Conservation (phyloP, 495 filamentous ascomycete species). For the Saxophila tyrrhenica region DNA sequence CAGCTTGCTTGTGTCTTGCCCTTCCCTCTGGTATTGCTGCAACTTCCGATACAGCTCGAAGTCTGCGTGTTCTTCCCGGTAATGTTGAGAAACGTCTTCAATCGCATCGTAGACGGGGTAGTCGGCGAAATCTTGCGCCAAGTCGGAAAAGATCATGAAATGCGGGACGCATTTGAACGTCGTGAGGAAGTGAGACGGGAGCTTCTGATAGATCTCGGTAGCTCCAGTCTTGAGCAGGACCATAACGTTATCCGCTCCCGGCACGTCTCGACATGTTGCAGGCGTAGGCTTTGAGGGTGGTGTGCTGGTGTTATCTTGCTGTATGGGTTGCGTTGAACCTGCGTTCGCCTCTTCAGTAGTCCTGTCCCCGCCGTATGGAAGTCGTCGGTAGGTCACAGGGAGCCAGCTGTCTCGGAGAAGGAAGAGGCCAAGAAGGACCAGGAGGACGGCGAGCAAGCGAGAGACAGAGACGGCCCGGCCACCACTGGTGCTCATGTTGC, state of each 20-base stretch:
- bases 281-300: background rate
- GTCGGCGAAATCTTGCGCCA: slow-evolving; percentile 38
- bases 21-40: slow-evolving; percentile 30
- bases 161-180: slow-evolving; percentile 43
- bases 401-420: slow-evolving; percentile 16
- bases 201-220: slow-evolving; percentile 26
- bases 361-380: background rate
- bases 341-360: background rate
- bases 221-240: slow-evolving; percentile 30
- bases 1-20: slow-evolving; percentile 34
- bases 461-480: slow-evolving; percentile 1
- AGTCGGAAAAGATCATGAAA: slow-evolving; percentile 47
- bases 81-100: slow-evolving; percentile 29
- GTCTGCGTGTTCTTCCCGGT: slow-evolving; percentile 33
- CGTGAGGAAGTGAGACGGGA: slow-evolving; percentile 37
- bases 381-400: background rate
- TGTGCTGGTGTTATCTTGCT: background rate
- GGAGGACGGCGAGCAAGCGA: slow-evolving; percentile 6
- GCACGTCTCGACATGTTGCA: background rate
- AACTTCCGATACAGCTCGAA: slow-evolving; percentile 45
- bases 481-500: background rate
- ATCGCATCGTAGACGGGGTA: slow-evolving; percentile 41
- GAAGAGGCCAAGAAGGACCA: slow-evolving; percentile 5
- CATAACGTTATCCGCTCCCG: slow-evolving; percentile 24
- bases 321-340: background rate